Conservation (phyloP, 2,329 filamentous ascomycete genomes). For the Cladophialophora chaetospira region DNA sequence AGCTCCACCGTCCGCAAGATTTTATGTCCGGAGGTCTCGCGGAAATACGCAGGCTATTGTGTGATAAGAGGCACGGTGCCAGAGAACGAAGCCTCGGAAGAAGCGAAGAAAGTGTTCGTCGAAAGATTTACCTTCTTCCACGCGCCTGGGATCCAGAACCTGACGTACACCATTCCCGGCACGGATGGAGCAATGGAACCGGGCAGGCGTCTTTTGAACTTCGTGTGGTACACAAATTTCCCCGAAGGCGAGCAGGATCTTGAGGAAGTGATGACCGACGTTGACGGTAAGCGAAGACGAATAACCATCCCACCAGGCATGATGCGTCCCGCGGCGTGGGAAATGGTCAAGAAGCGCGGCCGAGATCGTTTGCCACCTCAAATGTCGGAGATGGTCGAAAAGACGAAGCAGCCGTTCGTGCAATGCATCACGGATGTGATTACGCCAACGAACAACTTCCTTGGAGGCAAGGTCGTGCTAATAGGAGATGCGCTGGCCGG, state of each 20-base stretch:
- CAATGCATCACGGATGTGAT: slow-evolving; percentile 34
- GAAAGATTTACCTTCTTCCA: slow-evolving; percentile 28
- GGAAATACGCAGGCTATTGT: slow-evolving; percentile 43
- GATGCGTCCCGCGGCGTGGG: slow-evolving; percentile 36
- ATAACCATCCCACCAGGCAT: slow-evolving; percentile 36
- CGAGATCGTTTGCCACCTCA: slow-evolving; percentile 29
- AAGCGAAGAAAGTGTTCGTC: slow-evolving; percentile 32
- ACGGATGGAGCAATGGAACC: slow-evolving; percentile 32
- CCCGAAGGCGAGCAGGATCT: slow-evolving; percentile 26
- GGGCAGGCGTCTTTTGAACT: slow-evolving; percentile 35
- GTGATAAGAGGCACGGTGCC: slow-evolving; percentile 47
- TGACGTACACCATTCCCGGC: slow-evolving; percentile 37
- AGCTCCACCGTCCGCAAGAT: slow-evolving; percentile 31
- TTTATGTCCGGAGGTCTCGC: slow-evolving; percentile 21
- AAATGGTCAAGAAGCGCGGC: slow-evolving; percentile 31
- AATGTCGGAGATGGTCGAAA: slow-evolving; percentile 33
- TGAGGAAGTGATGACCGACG: slow-evolving; percentile 36
- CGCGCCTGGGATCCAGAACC: slow-evolving; percentile 23
- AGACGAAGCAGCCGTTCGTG: slow-evolving; percentile 36
- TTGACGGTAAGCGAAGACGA: slow-evolving; percentile 33
- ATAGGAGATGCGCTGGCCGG: slow-evolving; percentile 37
- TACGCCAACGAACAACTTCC: slow-evolving; percentile 30
- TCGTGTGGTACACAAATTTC: slow-evolving; percentile 36
- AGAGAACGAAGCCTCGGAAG: slow-evolving; percentile 43
- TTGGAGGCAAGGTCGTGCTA: slow-evolving; percentile 35